Evolutionary conservation across 2,329 filamentous ascomycete species (phyloP).

Genomic region (Didymella arachidicola): DNA sequence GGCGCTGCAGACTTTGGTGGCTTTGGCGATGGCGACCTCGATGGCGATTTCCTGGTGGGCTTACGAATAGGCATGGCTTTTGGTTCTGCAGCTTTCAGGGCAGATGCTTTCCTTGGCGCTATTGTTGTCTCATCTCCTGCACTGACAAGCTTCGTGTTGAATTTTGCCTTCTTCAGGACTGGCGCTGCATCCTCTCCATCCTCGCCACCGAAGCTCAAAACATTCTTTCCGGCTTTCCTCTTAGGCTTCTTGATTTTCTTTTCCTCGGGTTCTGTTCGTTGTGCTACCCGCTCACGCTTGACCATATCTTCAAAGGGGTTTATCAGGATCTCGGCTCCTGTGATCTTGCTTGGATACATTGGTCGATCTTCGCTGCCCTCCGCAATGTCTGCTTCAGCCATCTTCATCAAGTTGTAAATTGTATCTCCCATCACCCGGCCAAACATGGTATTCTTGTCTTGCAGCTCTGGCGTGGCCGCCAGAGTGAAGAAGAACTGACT

Average conservation of each 20-base stretch:
- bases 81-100: conserved; percentile 31
- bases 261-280: conserved; percentile 56
- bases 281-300: conserved; percentile 67
- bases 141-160: conserved; percentile 76
- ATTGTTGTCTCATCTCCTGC: conserved; percentile 51
- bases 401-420: conserved; percentile 94
- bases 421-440: conserved; percentile 91
- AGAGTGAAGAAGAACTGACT: conserved; percentile 98
- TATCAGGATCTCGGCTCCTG: conserved; percentile 74
- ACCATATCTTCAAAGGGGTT: conserved; percentile 86
- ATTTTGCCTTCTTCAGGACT: conserved; percentile 77
- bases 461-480: conserved; percentile 81
- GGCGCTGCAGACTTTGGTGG: conserved; percentile 22
- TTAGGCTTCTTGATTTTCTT: conserved; percentile 64
- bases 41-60: conserved; percentile 35
- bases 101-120: conserved; percentile 44
- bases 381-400: conserved; percentile 84
- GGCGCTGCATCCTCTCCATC: conserved; percentile 65
- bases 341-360: conserved; percentile 83
- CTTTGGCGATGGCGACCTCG: conserved; percentile 37
- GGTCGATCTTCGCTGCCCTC: conserved; percentile 81
- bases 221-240: conserved; percentile 76
- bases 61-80: conserved; percentile 47
- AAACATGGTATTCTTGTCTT: conserved; percentile 91
- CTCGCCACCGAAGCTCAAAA: conserved; percentile 79